Percentiles rank a stretch among this genome's conserved stretches.
These are phyloP conservation scores for Botrytis tulipae DNA, from an alignment of 2,329 filamentous ascomycete species.

Conservation along the genomic window DNA sequence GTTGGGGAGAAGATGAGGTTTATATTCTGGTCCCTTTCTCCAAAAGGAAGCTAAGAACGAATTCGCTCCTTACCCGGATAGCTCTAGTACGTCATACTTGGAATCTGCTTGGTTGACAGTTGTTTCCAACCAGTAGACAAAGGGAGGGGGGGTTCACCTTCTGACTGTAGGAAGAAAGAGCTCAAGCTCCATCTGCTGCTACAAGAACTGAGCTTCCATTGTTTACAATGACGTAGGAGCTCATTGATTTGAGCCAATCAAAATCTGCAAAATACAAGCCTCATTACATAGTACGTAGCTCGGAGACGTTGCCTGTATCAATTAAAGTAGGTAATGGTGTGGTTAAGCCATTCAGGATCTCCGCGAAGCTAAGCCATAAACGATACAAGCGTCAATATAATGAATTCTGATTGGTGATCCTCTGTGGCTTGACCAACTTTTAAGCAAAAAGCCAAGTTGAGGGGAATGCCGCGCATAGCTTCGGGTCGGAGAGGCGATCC, in stretches of 20 bases:
- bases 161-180: not conserved
- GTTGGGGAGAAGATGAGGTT: conserved; percentile 1
- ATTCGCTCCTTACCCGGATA: not conserved
- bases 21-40: conserved; percentile 11
- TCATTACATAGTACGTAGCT: not conserved
- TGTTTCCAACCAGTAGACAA: not conserved
- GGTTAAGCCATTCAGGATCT: not conserved
- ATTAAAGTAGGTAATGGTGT: not conserved
- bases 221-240: not conserved
- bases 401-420: not conserved
- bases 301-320: not conserved
- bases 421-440: conserved; percentile 14
- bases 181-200: not conserved
- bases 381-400: not conserved
- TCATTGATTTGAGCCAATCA: not conserved
- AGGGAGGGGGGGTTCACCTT: not conserved
- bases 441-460: not conserved
- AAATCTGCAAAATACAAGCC: not conserved
- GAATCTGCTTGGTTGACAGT: not conserved
- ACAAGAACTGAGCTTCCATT: not conserved
- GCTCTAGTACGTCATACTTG: conserved; percentile 3
- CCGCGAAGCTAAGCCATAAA: not conserved
- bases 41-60: not conserved
- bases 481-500: not conserved
- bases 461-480: not conserved